Conservation (phyloP, 2,329 filamentous ascomycete genomes). For the Cytospora leucostoma region DNA sequence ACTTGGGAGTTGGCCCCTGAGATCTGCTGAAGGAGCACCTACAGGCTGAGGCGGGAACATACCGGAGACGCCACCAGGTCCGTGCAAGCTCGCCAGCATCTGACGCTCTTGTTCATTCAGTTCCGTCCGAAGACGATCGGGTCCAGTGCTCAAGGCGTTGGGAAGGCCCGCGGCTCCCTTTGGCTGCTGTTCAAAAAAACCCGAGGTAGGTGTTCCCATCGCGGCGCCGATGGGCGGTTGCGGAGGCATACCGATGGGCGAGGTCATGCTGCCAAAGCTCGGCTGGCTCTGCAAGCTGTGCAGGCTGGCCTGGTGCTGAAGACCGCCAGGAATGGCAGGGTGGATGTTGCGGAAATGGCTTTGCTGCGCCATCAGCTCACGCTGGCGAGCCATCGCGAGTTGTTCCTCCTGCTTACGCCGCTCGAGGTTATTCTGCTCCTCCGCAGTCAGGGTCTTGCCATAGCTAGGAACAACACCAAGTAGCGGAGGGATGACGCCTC, state of each 20-base stretch:
- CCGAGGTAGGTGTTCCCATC: slow-evolving; percentile 53
- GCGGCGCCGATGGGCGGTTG: slow-evolving; percentile 59
- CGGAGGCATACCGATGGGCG: slow-evolving; percentile 66
- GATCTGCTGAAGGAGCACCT: slow-evolving; percentile 41
- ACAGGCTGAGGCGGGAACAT: slow-evolving; percentile 43
- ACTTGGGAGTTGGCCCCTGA: slow-evolving; percentile 49
- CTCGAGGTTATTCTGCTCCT: slow-evolving; percentile 97
- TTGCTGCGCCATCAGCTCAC: slow-evolving; percentile 87
- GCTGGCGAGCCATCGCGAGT: slow-evolving; percentile 92
- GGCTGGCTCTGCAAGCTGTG: slow-evolving; percentile 97
- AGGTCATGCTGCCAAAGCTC: slow-evolving; percentile 91
- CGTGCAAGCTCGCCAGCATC: slow-evolving; percentile 48
- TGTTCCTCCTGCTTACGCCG: slow-evolving; percentile 97
- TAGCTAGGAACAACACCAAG: slow-evolving; percentile 94
- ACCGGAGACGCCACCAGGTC: slow-evolving; percentile 36
- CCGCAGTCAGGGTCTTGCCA: slow-evolving; percentile 91
- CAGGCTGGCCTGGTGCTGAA: slow-evolving; percentile 93
- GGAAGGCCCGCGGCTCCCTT: slow-evolving; percentile 42
- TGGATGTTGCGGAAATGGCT: slow-evolving; percentile 76
- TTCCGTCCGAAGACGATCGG: slow-evolving; percentile 67
- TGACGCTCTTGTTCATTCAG: slow-evolving; percentile 58
- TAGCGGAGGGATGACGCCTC: slow-evolving; percentile 80
- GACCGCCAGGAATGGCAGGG: slow-evolving; percentile 47
- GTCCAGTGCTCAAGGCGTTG: slow-evolving; percentile 45
- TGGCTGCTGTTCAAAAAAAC: slow-evolving; percentile 67